Conservation (phyloP, 805 yeast genomes). For the Yarrowia phangngaensis region DNA sequence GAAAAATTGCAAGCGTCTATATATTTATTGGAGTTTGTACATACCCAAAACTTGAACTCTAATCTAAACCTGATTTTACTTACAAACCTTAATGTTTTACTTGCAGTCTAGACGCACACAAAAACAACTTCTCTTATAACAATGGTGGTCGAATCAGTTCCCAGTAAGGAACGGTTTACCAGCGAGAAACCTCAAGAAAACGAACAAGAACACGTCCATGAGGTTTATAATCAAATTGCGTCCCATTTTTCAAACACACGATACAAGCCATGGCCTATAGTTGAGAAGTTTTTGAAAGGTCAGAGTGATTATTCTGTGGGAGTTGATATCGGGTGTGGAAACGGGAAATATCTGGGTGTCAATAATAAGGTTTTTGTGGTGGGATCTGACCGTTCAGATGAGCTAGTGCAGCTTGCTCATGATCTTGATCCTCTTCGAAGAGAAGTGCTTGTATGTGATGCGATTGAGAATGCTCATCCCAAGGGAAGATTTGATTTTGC, state of each 20-base stretch:
- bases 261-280: conserved; percentile 97
- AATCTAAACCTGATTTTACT: too few relatives aligned
- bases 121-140: too few relatives aligned
- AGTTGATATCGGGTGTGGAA: conserved; percentile 94
- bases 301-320: conserved; percentile 63
- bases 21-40: too few relatives aligned
- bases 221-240: conserved; percentile 91
- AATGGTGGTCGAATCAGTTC: conserved; percentile 22
- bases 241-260: conserved; percentile 89
- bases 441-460: conserved; percentile 78
- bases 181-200: conserved; percentile 45
- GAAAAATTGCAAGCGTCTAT: too few relatives aligned
- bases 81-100: too few relatives aligned
- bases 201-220: conserved; percentile 79
- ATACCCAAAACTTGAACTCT: too few relatives aligned
- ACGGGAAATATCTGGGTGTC: conserved; percentile 81
- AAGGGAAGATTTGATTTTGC: conserved; percentile 67
- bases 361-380: conserved; percentile 65
- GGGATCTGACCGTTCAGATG: conserved; percentile 51
- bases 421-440: conserved; percentile 40
- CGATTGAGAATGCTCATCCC: conserved; percentile 59
- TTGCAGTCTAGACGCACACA: too few relatives aligned
- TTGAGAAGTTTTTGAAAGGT: conserved; percentile 58
- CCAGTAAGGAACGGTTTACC: conserved; percentile 16
- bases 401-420: conserved; percentile 40